These are phyloP conservation scores for Colletotrichum cuscutae DNA, from an alignment of 2,329 filamentous ascomycete species.

Conservation along the genomic window DNA sequence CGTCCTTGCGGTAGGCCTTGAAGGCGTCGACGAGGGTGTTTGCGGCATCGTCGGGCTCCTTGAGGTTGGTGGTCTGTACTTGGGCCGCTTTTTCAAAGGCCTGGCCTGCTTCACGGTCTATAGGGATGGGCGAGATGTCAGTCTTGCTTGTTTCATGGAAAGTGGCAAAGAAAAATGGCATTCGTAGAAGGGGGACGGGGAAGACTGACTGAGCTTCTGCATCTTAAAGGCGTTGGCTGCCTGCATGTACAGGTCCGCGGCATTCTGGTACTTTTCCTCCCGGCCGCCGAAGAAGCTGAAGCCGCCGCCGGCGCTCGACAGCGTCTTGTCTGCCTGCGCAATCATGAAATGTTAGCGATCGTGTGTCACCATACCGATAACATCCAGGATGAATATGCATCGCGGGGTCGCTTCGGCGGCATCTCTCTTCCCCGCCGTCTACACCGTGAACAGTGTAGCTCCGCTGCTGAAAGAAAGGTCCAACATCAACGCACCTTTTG, in stretches of 20 bases:
- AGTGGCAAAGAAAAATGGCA: too few relatives aligned
- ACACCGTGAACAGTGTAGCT: too few relatives aligned
- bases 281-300: slow-evolving; percentile 91
- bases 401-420: too few relatives aligned
- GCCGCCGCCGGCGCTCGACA: slow-evolving; percentile 78
- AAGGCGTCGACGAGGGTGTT: slow-evolving; percentile 91
- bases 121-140: not conserved
- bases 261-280: slow-evolving; percentile 89
- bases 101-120: slow-evolving; percentile 86
- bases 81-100: slow-evolving; percentile 88
- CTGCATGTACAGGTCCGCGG: slow-evolving; percentile 86
- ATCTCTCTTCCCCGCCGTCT: too few relatives aligned
- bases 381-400: not conserved
- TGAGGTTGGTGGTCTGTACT: slow-evolving; percentile 83
- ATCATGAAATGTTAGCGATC: slow-evolving; percentile 3
- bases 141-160: not conserved
- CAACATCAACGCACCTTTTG: slow-evolving; percentile 70
- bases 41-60: slow-evolving; percentile 91
- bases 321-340: slow-evolving; percentile 84
- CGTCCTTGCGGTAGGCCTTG: slow-evolving; percentile 91
- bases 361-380: not conserved
- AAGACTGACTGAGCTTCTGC: slow-evolving; percentile 78
- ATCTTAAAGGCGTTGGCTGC: slow-evolving; percentile 93
- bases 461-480: not conserved
- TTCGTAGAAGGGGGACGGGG: not conserved